Base-by-base conservation (phyloP, 441 rosid genomes). In the Croton setiger region DNA sequence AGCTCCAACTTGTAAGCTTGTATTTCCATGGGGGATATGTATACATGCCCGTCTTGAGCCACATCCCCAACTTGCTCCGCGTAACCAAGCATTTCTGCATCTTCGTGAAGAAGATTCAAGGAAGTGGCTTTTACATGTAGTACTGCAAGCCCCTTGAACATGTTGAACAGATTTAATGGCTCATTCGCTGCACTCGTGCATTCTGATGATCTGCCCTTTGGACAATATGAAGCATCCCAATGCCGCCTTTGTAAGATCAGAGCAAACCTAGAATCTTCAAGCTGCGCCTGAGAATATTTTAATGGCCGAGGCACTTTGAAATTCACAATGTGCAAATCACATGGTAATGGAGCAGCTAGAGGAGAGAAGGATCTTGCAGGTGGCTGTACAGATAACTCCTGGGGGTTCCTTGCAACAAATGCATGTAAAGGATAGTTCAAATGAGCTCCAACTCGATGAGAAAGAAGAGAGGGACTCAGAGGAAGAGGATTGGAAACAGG, bases 1-100 rank as follows among this genome's bases (percentile, higher is more conserved):
- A 95, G 70, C 63, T 88, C 97, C 79, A 95, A 80, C 81, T 87
- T 95, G 86, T 90, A 92, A n/a, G 98, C 92, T 71, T 86, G 93
- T 75, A 95, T 82, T 82, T 95, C 99, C 98, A 90, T 95, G 54
- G 98, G 96, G 63, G 91, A 77, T 47, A 95, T 90, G 64, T 67
- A 20, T 15, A 88, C 79, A 55, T 53, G 84, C 56, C 97, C 98
- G 37, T 92, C 94, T 48, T 72, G 86, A 72, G 87, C 71, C 49
- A 72, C 78, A 72, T 85, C 90, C 48, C 74, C 76, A 18, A 72
- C 55, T 83, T 82, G 88, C 61, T 89, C 96, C 1, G 68, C 55
- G 56, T 92, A 95, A 23, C 98, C 99, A 3, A 95, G 88, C 77
- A 87, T 64, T 68, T 85, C 97, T 3, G 81, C 69, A 71, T 87